Evolutionary conservation across 1,139 yeast genomes (phyloP).

Genomic region (Debaryomycetaceae sp.): DNA sequence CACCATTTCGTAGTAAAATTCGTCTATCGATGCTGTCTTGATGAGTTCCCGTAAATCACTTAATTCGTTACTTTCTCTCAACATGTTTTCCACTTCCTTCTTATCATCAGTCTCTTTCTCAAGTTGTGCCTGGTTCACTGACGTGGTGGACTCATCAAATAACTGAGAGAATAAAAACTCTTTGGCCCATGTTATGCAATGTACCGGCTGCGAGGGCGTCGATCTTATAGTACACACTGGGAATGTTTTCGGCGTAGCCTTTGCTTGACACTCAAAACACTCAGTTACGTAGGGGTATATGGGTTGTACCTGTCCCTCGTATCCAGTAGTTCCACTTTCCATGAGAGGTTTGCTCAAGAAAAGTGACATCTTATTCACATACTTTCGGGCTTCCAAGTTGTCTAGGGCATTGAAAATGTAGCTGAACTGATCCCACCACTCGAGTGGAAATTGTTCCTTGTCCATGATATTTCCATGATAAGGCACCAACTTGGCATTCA

Average conservation of each 20-base stretch:
- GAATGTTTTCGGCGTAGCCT: conserved; percentile 83
- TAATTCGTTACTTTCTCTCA: conserved; percentile 75
- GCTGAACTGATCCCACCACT: conserved; percentile 80
- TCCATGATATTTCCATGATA: conserved; percentile 91
- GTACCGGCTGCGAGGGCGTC: conserved; percentile 95
- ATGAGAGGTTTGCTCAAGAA: conserved; percentile 72
- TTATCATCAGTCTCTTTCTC: conserved; percentile 56
- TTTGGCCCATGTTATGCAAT: conserved; percentile 97
- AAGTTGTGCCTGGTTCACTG: conserved; percentile 26
- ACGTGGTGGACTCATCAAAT: conserved; percentile 50
- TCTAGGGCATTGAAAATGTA: conserved; percentile 89
- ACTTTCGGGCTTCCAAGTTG: conserved; percentile 86
- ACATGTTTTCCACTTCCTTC: conserved; percentile 65
- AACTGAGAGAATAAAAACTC: conserved; percentile 80
- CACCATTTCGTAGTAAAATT: conserved; percentile 41
- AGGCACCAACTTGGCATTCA: conserved; percentile 63
- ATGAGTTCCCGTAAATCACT: conserved; percentile 55
- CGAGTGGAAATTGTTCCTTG: conserved; percentile 61
- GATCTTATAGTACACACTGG: conserved; percentile 97
- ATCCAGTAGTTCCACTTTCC: conserved; percentile 96
- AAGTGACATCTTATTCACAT: conserved; percentile 81
- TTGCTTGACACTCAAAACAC: conserved; percentile 89
- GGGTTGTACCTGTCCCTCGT: conserved; percentile 90
- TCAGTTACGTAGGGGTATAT: conserved; percentile 80
- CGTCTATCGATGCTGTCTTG: conserved; percentile 19